Evolutionary conservation across 345 rosid species (phyloP).

Genomic region (Odontarrhena argentea): DNA sequence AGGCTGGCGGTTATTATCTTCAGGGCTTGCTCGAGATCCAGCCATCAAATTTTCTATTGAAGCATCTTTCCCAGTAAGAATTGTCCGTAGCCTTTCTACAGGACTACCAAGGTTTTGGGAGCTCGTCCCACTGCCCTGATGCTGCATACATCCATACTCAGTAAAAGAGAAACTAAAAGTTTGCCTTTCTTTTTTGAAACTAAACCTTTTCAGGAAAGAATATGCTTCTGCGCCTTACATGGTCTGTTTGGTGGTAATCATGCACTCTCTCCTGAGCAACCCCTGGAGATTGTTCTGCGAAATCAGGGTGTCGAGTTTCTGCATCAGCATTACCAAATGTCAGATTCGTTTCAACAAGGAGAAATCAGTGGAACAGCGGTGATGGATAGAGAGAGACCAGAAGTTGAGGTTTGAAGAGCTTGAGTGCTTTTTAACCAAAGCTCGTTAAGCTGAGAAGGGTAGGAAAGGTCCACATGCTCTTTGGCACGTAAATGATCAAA

Average conservation of each 20-base stretch:
- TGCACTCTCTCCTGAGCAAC: conserved; percentile 46
- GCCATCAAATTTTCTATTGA: conserved; percentile 41
- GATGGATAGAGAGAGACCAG: conserved; percentile 51
- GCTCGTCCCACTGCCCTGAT: conserved; percentile 51
- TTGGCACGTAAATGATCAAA: conserved; percentile 25
- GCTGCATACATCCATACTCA: conserved; percentile 47
- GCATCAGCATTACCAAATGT: conserved; percentile 30
- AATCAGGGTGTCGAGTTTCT: conserved; percentile 57
- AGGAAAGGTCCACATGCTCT: conserved; percentile 47
- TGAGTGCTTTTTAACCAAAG: conserved; percentile 65
- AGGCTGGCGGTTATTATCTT: conserved; percentile 33
- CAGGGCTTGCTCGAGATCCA: conserved; percentile 47
- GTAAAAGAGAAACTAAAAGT: conserved; percentile 30
- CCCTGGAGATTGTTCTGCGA: conserved; percentile 52
- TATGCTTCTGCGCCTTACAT: conserved; percentile 49
- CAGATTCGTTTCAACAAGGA: conserved; percentile 28
- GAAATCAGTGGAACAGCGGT: conserved; percentile 24
- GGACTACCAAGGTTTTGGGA: conserved; percentile 45
- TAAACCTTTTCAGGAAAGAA: conserved; percentile 11
- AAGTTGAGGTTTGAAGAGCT: conserved; percentile 55
- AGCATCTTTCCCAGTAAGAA: conserved; percentile 32
- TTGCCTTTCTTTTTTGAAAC: conserved; percentile 26
- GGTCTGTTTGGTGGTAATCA: conserved; percentile 44
- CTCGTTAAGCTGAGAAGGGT: conserved; percentile 66
- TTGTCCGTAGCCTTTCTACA: conserved; percentile 51